Conservation (phyloP, 1,284 basidiomycete genomes). For the Xerocomus minutiporus region DNA sequence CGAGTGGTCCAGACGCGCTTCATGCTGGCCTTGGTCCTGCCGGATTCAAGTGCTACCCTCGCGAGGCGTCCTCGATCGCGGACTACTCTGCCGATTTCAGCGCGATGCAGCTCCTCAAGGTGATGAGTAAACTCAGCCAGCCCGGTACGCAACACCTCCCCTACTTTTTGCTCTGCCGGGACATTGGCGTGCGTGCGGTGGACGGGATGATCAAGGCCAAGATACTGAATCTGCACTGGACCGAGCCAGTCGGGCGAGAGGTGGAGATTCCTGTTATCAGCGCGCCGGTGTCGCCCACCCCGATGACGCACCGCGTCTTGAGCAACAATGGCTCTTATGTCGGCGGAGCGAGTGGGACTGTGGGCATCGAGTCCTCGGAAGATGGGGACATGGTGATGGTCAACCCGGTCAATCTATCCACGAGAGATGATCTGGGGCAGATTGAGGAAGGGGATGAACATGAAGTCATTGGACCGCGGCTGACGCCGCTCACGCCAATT, state of each 20-base stretch:
- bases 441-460: constrained; percentile 34
- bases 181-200: constrained; percentile 71
- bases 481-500: constrained; percentile 71
- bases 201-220: constrained; percentile 76
- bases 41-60: constrained; percentile 61
- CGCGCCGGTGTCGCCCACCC: constrained; percentile 24
- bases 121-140: constrained; percentile 67
- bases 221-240: constrained; percentile 74
- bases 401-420: constrained; percentile 30
- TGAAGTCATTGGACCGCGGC: constrained; percentile 63
- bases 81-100: constrained; percentile 53
- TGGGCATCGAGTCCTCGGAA: constrained; percentile 36
- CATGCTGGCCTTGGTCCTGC: constrained; percentile 52
- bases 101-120: constrained; percentile 69
- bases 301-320: constrained; percentile 27
- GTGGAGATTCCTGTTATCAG: constrained; percentile 23
- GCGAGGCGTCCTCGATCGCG: constrained; percentile 22
- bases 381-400: constrained; percentile 48
- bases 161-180: constrained; percentile 74
- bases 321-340: constrained; percentile 26
- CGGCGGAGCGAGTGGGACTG: constrained; percentile 34
- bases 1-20: constrained; percentile 45
- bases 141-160: constrained; percentile 56
- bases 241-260: constrained; percentile 53
- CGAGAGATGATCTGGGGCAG: constrained; percentile 34